These are phyloP conservation scores for Phialophora macrospora DNA, from an alignment of 2,329 filamentous ascomycete species.

Conservation along the genomic window DNA sequence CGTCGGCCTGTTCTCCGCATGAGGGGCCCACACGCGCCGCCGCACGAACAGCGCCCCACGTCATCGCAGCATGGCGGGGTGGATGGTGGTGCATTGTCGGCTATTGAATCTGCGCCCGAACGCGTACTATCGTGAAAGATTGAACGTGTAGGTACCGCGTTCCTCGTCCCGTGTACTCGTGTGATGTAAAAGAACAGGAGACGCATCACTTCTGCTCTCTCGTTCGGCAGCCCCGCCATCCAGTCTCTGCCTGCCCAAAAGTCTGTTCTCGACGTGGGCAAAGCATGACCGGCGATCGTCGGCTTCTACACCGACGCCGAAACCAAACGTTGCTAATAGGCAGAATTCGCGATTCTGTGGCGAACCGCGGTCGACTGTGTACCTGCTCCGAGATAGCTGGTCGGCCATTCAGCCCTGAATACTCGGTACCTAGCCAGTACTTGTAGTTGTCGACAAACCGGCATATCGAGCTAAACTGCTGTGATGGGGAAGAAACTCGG, in stretches of 20 bases:
- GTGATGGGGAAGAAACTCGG: not conserved
- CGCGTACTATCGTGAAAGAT: too few species aligned
- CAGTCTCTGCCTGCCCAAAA: not conserved
- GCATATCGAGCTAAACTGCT: too few species aligned
- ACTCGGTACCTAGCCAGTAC: not conserved
- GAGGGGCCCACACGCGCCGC: conserved; percentile 10
- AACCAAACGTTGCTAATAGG: not conserved
- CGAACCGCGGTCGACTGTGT: not conserved
- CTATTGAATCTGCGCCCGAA: not conserved
- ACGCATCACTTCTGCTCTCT: too few species aligned
- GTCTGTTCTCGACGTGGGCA: not conserved
- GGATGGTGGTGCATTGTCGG: not conserved
- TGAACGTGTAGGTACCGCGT: too few species aligned
- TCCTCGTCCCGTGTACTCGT: too few species aligned
- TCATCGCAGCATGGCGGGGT: conserved; percentile 3
- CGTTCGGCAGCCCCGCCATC: not conserved
- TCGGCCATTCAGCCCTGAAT: not conserved
- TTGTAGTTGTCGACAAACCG: not conserved
- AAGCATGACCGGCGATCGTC: not conserved
- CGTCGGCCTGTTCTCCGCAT: conserved; percentile 28
- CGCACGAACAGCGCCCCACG: not conserved
- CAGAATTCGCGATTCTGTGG: not conserved
- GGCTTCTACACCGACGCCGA: not conserved
- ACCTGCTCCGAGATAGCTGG: not conserved
- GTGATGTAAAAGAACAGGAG: too few species aligned